These are phyloP conservation scores for Aulographum hederae DNA, from an alignment of 2,329 filamentous ascomycete genomes.

Conservation along the genomic window DNA sequence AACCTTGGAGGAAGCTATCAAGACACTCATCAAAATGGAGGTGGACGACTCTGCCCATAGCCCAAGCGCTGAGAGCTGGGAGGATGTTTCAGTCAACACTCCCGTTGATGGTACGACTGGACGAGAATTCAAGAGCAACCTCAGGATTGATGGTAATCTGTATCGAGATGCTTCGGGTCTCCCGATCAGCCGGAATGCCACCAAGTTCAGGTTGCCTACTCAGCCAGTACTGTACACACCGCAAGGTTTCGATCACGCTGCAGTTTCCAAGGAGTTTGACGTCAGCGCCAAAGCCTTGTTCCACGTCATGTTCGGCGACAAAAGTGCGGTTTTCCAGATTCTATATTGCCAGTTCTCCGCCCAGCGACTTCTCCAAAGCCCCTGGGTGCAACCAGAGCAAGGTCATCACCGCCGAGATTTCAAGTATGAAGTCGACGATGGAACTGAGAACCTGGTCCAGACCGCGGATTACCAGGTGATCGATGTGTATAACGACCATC, in stretches of 20 bases:
- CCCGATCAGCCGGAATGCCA: conserved; percentile 26
- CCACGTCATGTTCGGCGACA: conserved; percentile 91
- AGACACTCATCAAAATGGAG: conserved; percentile 58
- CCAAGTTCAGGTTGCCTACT: conserved; percentile 66
- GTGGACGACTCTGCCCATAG: conserved; percentile 36
- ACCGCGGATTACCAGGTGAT: conserved; percentile 75
- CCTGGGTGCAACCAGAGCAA: conserved; percentile 58
- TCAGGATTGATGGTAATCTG: conserved; percentile 45
- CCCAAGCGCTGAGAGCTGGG: conserved; percentile 71
- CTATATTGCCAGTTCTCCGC: conserved; percentile 52
- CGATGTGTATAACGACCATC: conserved; percentile 40
- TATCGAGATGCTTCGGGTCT: conserved; percentile 23
- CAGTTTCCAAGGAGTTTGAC: conserved; percentile 67
- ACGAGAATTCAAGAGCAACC: conserved; percentile 35
- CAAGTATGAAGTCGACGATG: conserved; percentile 60
- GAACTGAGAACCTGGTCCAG: conserved; percentile 14
- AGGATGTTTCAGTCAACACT: conserved; percentile 49
- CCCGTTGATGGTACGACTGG: conserved; percentile 34
- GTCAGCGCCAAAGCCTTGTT: conserved; percentile 89
- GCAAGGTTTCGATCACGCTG: conserved; percentile 56
- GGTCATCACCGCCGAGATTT: conserved; percentile 62
- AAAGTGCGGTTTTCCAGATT: conserved; percentile 83
- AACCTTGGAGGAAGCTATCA: conserved; percentile 53
- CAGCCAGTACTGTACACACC: conserved; percentile 74
- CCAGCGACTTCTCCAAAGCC: conserved; percentile 54